Evolutionary conservation across 2,329 filamentous ascomycete genomes (phyloP).

Genomic region (Atkinsonella texensis): DNA sequence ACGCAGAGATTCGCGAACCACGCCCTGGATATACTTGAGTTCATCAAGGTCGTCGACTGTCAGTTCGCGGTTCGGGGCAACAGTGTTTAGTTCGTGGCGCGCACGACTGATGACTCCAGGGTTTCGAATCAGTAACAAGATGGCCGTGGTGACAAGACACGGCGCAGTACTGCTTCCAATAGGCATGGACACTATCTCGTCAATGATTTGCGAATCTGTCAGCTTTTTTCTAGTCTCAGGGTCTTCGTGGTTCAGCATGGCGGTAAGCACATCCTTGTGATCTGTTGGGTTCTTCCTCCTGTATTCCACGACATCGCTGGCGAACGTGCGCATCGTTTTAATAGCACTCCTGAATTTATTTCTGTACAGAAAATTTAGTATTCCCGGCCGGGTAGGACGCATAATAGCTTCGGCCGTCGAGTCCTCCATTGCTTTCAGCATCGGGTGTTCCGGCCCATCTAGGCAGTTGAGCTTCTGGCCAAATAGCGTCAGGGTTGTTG

Average conservation of each 20-base stretch:
- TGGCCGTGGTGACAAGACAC: conserved; percentile 30
- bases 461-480: conserved; percentile 37
- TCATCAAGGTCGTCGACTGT: conserved; percentile 35
- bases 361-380: conserved; percentile 40
- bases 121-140: conserved; percentile 40
- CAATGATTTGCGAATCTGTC: conserved; percentile 47
- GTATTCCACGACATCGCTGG: conserved; percentile 42
- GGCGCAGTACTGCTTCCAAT: conserved; percentile 42
- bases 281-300: conserved; percentile 40
- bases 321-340: conserved; percentile 41
- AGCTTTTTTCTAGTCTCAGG: conserved; percentile 47
- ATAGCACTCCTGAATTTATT: conserved; percentile 42
- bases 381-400: conserved; percentile 36
- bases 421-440: conserved; percentile 42
- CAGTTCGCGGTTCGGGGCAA: conserved; percentile 34
- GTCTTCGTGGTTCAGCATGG: conserved; percentile 46
- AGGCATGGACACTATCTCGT: conserved; percentile 58
- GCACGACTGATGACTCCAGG: conserved; percentile 35
- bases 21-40: conserved; percentile 40
- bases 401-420: conserved; percentile 43
- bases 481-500: conserved; percentile 36
- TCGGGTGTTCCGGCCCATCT: conserved; percentile 31
- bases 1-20: conserved; percentile 42
- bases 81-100: conserved; percentile 39
- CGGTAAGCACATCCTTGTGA: conserved; percentile 48